These are phyloP conservation scores for Glycyrrhiza uralensis DNA, from an alignment of 306 rosid species.

Conservation along the genomic window DNA sequence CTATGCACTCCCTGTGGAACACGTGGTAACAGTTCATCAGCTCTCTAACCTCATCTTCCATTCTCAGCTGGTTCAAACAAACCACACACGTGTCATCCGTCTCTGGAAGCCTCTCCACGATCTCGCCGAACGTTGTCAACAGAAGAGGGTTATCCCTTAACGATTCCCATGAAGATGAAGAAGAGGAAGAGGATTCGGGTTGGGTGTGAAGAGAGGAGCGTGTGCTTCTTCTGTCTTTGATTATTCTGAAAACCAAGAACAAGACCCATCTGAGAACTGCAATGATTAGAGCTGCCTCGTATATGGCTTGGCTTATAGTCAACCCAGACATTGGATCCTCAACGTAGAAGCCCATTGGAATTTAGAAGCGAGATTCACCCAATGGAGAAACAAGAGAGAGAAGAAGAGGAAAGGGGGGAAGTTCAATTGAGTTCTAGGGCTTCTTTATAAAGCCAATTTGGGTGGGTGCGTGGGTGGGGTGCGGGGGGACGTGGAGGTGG, in stretches of 20 bases:
- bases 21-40: constrained; percentile 71
- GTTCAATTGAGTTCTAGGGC: constrained; percentile 24
- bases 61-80: constrained; percentile 50
- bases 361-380: too few relatives aligned
- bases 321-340: constrained; percentile 38
- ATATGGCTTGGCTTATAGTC: constrained; percentile 47
- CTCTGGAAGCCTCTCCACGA: constrained; percentile 36
- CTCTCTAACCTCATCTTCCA: constrained; percentile 63
- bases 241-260: constrained; percentile 39
- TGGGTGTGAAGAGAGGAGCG: not conserved
- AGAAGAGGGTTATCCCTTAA: constrained; percentile 25
- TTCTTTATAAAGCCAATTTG: constrained; percentile 50
- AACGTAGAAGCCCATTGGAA: constrained; percentile 47
- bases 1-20: constrained; percentile 77
- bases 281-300: constrained; percentile 59
- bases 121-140: constrained; percentile 54
- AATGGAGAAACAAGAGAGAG: not conserved
- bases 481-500: too few relatives aligned
- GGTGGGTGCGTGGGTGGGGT: not conserved
- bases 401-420: constrained; percentile 49
- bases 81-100: constrained; percentile 65
- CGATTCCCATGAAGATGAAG: constrained; percentile 25
- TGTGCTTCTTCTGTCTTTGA: constrained; percentile 24
- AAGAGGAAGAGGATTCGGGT: not conserved
- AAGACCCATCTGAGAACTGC: constrained; percentile 62